Conservation (phyloP, 805 yeast species). For the Schwanniomyces sp. region DNA sequence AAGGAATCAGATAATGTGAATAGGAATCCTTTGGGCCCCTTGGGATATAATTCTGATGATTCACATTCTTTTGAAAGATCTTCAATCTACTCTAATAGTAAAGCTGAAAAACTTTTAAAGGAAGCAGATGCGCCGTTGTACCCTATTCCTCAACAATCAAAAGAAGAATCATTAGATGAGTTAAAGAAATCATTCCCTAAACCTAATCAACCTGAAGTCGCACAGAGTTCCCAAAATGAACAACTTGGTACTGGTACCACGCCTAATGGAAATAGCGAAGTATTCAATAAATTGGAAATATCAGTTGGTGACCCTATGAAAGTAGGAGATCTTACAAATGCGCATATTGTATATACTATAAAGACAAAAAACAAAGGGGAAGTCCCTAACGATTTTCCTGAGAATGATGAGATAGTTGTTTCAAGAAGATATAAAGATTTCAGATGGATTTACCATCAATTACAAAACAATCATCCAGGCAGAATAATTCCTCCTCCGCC, state of each 20-base stretch:
- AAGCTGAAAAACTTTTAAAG: constrained; percentile 36
- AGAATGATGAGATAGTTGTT: constrained; percentile 47
- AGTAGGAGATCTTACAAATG: constrained; percentile 85
- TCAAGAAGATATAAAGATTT: constrained; percentile 89
- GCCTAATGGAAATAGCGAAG: constrained; percentile 4
- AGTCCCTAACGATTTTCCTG: constrained; percentile 22
- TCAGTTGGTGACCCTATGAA: constrained; percentile 87
- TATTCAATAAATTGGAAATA: constrained; percentile 46
- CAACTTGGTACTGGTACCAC: constrained; percentile 14
- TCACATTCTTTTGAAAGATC: constrained; percentile 13
- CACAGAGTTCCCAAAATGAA: constrained; percentile 5
- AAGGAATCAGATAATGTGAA: constrained; percentile 4
- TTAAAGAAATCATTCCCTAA: constrained; percentile 3
- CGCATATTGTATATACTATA: constrained; percentile 86
- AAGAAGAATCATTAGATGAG: constrained; percentile 15
- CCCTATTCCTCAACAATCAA: constrained; percentile 25
- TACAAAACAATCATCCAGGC: constrained; percentile 87
- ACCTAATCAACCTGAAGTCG: background rate
- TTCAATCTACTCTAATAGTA: constrained; percentile 17
- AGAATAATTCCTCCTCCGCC: constrained; percentile 88
- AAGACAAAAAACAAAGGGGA: constrained; percentile 56
- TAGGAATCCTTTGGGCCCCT: constrained; percentile 25
- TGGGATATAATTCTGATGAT: constrained; percentile 15
- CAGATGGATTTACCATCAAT: constrained; percentile 89
- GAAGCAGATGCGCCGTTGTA: constrained; percentile 58